These are phyloP conservation scores for Quercus suber DNA, from an alignment of 306 rosid species.

Conservation along the genomic window DNA sequence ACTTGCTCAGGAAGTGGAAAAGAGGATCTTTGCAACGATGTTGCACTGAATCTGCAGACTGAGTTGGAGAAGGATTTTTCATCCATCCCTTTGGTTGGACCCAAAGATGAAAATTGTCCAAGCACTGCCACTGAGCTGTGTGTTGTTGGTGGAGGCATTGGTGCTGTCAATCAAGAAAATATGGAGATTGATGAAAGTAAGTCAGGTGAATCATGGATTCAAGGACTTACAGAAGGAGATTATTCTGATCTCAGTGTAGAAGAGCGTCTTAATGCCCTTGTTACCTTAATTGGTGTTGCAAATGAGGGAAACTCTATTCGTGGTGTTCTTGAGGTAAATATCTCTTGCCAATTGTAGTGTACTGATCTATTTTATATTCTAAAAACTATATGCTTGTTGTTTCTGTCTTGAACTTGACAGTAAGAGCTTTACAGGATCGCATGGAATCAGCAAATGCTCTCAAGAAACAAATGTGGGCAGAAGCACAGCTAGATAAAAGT, in stretches of 20 bases:
- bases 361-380: background rate
- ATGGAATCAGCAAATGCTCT: constrained; percentile 95
- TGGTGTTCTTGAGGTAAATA: constrained; percentile 82
- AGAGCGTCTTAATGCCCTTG: constrained; percentile 91
- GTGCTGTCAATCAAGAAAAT: constrained; percentile 52
- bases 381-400: background rate
- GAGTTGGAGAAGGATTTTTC: constrained; percentile 52
- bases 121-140: constrained; percentile 32
- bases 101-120: constrained; percentile 48
- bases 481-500: constrained; percentile 92
- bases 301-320: constrained; percentile 98
- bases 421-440: constrained; percentile 65
- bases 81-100: constrained; percentile 47
- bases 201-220: constrained; percentile 97
- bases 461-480: constrained; percentile 99
- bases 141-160: constrained; percentile 38
- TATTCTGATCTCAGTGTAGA: constrained; percentile 90
- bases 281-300: constrained; percentile 79
- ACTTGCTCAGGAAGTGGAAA: constrained; percentile 51
- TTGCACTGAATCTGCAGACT: constrained; percentile 42
- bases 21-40: constrained; percentile 43
- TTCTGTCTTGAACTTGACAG: constrained; percentile 36
- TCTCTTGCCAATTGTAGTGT: background rate
- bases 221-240: constrained; percentile 93
- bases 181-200: constrained; percentile 98